Evolutionary conservation across 441 rosid species (phyloP), one percentile per base, ranked within the genome.

Genomic region (Erodium moschatum): DNA sequence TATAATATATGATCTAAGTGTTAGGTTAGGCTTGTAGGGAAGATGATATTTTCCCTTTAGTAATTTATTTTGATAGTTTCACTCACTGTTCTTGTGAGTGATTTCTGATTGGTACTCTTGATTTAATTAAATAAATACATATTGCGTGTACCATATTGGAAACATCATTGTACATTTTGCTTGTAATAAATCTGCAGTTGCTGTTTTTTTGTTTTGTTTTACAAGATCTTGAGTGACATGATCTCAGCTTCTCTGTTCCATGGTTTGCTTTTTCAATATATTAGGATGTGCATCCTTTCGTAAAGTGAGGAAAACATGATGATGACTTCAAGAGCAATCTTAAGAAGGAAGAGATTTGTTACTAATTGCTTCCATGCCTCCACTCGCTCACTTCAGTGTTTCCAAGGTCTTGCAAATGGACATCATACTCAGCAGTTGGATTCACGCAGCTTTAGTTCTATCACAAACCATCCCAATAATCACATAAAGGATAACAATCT

Each of bases 311-410:
- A 72, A 58, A 19, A 48, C 38, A 33, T 33, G 69, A 70, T 62
- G 76, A 89, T 92, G 97, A 88, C 90, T 64, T 86, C 95, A 62
- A 84, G 87, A 81, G 90, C 89, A 67, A 83, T 92, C 50, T 69
- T 86, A 62, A 77, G 88, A 77, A 85, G 89, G 80, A 87, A 64
- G 76, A 78, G 69, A 56, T 20, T 81, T 61, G 40, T 91, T 72
- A 84, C 79, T 20, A 82, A 82, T 79, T 80, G 83, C 79, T 65
- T 84, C 66, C 69, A 73, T 72, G 82, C 70, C 54, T 78, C 81
- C 18, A 48, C 79, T 71, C 76, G 80, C 24, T 67, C 80, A 0
- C 64, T 72, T 65, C 89, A 81, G 73, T 74, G 70, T 50, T 76
- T 84, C 77, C 89, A 79, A 9, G 78, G 74, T 65, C 68, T 74